phyloP scores from a whole-genome alignment of 1,284 basidiomycete species.

The Schizophyllum amplum region DNA sequence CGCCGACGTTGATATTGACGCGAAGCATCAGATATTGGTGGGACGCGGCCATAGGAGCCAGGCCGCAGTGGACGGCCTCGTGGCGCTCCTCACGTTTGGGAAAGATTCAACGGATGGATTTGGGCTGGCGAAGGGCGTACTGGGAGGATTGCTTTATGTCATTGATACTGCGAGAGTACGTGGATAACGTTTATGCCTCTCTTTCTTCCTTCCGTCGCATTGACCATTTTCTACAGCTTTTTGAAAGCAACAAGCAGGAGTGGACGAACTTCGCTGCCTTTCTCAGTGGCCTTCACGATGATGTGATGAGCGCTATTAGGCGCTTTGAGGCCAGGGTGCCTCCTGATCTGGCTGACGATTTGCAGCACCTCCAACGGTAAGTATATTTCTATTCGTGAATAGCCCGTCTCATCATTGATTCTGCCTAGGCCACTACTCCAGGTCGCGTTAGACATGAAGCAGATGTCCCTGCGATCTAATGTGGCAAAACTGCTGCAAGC shows the following conservation, averaged over 20 bases:
- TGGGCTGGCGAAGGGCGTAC: neutral
- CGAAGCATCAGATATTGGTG: neutral
- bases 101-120: neutral
- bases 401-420: neutral
- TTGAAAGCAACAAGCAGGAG: neutral
- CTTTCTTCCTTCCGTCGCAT: neutral
- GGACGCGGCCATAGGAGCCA: neutral
- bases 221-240: neutral
- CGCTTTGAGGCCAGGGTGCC: neutral
- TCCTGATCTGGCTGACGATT: neutral
- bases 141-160: neutral
- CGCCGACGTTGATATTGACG: neutral
- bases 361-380: neutral
- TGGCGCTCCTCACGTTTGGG: neutral
- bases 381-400: neutral
- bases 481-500: neutral
- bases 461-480: neutral
- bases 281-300: neutral
- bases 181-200: neutral
- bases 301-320: neutral
- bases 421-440: neutral
- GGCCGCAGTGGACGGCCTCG: neutral
- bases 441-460: neutral
- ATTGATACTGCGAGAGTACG: neutral
- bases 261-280: neutral